Conservation (phyloP, 1,284 basidiomycete genomes). For the Malassezia obtusa region DNA sequence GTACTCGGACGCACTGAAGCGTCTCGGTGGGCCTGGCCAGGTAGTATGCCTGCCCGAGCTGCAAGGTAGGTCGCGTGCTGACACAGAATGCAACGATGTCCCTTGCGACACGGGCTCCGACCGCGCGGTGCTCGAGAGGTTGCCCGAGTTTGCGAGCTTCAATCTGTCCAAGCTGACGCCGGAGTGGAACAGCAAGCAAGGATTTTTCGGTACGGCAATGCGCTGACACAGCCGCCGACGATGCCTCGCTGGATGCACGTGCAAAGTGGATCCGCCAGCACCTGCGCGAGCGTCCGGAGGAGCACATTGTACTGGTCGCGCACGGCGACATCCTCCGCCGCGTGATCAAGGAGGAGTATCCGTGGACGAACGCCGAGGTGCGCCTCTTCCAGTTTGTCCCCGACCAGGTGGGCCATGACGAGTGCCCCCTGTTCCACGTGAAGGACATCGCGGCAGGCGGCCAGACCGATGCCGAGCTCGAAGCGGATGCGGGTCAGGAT, state of each 20-base stretch:
- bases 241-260: slow-evolving; percentile 28
- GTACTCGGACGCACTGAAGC: slow-evolving; percentile 32
- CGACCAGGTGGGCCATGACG: slow-evolving; percentile 25
- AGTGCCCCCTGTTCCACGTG: slow-evolving; percentile 26
- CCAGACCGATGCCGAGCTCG: neutral
- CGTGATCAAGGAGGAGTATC: slow-evolving; percentile 24
- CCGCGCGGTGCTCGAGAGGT: slow-evolving; percentile 30
- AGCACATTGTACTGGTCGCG: slow-evolving; percentile 42
- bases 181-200: slow-evolving; percentile 45
- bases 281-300: slow-evolving; percentile 37
- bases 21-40: slow-evolving; percentile 32
- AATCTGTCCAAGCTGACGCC: slow-evolving; percentile 39
- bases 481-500: neutral
- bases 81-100: slow-evolving; percentile 36
- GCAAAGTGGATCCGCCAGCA: slow-evolving; percentile 45
- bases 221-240: slow-evolving; percentile 26
- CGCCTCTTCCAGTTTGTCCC: slow-evolving; percentile 38
- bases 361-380: slow-evolving; percentile 46
- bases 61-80: slow-evolving; percentile 22
- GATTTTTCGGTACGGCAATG: slow-evolving; percentile 27
- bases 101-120: slow-evolving; percentile 46
- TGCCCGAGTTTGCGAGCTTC: slow-evolving; percentile 36
- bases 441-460: slow-evolving; percentile 31
- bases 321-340: slow-evolving; percentile 46
- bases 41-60: slow-evolving; percentile 40